phyloP scores from a whole-genome alignment of 228 moss, liverwort and hornwort genomes.

The Sphagnum fallax region DNA sequence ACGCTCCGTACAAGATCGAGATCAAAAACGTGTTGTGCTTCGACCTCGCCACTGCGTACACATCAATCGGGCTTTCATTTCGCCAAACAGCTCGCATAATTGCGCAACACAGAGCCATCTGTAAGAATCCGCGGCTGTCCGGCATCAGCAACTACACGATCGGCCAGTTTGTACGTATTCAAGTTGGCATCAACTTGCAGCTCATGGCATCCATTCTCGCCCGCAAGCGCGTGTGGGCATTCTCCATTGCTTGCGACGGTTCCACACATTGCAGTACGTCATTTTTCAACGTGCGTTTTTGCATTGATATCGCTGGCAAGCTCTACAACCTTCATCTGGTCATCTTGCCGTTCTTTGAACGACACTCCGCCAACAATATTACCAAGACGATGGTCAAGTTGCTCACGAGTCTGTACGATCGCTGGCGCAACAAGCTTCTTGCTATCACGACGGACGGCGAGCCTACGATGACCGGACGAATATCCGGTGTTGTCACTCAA shows the following conservation, averaged over 20 bases:
- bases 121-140: not conserved
- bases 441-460: too few species aligned
- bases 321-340: too few species aligned
- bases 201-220: not conserved
- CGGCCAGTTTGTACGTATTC: not conserved
- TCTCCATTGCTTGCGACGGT: not conserved
- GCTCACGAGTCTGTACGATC: too few species aligned
- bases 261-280: not conserved
- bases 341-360: too few species aligned
- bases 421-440: too few species aligned
- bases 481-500: too few species aligned
- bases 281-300: not conserved
- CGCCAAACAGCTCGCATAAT: not conserved
- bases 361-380: too few species aligned
- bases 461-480: too few species aligned
- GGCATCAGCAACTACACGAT: not conserved
- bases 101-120: not conserved
- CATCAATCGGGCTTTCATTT: not conserved
- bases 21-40: not conserved
- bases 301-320: too few species aligned
- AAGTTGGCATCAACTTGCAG: slow-evolving; percentile 2
- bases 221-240: not conserved
- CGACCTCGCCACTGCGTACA: not conserved
- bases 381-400: too few species aligned
- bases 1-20: too few species aligned